Evolutionary conservation across 441 rosid species (phyloP), one percentile per base, ranked within the genome.

Genomic region (Omphalea diandra): DNA sequence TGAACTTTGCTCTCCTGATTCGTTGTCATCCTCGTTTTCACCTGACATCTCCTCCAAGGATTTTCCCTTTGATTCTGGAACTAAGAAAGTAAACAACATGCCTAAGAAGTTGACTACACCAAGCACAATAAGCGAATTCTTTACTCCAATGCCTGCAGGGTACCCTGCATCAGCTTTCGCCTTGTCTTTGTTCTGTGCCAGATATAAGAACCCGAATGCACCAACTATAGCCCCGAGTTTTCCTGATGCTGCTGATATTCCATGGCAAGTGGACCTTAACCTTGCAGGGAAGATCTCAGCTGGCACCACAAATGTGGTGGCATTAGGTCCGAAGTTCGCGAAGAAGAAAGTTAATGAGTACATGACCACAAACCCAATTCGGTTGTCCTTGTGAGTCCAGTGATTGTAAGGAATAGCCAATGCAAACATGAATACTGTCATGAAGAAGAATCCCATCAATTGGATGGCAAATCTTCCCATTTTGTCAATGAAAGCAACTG

Each of bases 231-330:
- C 97, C 27, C 97, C 97, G 0, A 91, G 81, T 76, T 89, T 91
- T 33, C 97, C 97, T 0, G 87, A 77, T 2, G 96, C 96, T 1
- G 96, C 93, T 32, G 97, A 91, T 55, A 89, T 89, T 8, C 97
- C 97, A 33, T 91, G 97, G 82, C 97, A 91, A 26, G 97, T 91
- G 11, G 94, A 89, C 80, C 96, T 82, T 20, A 91, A 78, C 75
- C 94, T 83, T 9, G 97, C 92, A 0, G 97, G 96, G 81, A 92
- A 91, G 61, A 91, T 92, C 84, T 90, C 96, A 2, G 97, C 97
- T 0, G 97, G 96, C 68, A 90, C 96, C 0, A 92, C 93, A 36
- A 87, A 87, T 17, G 96, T 90, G 8, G 94, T 92, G 3, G 94
- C 92, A 50, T 92, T 92, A 3, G 97, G 97, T 64, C 96, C 97